Conservation (phyloP, 2,329 filamentous ascomycete species). For the Botrytis squamosa region DNA sequence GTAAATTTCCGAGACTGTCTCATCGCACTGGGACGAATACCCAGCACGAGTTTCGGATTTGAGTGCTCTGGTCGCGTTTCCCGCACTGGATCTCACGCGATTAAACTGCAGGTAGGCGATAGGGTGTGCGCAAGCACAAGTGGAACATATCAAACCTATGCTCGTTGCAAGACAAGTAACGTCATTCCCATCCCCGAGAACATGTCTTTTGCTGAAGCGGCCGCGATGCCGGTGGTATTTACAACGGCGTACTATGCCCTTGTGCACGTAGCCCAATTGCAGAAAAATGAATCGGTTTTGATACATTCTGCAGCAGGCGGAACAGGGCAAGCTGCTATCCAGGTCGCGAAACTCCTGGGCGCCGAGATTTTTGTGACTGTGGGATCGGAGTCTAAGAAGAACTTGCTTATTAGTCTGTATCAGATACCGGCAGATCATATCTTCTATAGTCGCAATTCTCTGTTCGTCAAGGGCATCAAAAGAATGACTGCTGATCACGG, state of each 20-base stretch:
- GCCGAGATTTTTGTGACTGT: conserved; percentile 39
- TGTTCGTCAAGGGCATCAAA: background rate
- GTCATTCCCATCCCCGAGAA: background rate
- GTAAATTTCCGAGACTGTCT: conserved; percentile 7
- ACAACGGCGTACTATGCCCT: conserved; percentile 31
- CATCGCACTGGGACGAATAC: background rate
- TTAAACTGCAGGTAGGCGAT: background rate
- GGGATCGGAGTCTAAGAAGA: conserved; percentile 33
- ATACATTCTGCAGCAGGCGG: conserved; percentile 40
- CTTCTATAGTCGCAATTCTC: conserved; percentile 2
- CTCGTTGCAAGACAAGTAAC: background rate
- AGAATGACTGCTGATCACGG: background rate
- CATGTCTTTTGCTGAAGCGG: background rate
- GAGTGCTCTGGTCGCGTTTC: background rate
- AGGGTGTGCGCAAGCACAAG: background rate
- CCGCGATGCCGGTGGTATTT: conserved; percentile 29
- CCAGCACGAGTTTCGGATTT: background rate
- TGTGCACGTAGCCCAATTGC: conserved; percentile 24
- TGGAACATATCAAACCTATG: conserved; percentile 21
- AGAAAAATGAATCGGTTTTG: conserved; percentile 34
- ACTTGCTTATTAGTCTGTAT: conserved; percentile 6
- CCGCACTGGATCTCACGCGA: background rate
- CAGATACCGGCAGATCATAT: conserved; percentile 3
- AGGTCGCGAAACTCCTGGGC: conserved; percentile 33
- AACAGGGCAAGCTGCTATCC: conserved; percentile 39